Evolutionary conservation across 371 early-diverging fungal species (phyloP), one percentile per base, ranked within the genome.

Genomic region (Mortierella sp.): DNA sequence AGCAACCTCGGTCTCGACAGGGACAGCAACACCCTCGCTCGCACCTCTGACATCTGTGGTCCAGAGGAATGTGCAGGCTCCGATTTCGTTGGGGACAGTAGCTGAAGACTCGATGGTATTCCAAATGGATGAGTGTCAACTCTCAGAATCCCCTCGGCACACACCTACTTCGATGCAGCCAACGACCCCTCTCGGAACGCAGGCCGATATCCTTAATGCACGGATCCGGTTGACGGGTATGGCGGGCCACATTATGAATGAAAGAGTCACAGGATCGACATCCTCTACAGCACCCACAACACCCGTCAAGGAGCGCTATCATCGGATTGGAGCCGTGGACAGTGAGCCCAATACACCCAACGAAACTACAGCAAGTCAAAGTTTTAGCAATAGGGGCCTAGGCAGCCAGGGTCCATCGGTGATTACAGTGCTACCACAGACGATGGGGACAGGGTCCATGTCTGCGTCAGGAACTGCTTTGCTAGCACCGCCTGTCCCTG

Each of bases 41-140:
- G 3, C 37, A 37, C 37, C 37, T 37, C 9, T 37, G 37, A 37
- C 37, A 37, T 9, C 37, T 37, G 37, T 37, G 9, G 37, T 3
- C 37, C 37, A 37, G 9, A 3, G 37, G 37, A 37, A 37, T 37
- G 9, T 9, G 37, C 37, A 5, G 9, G 37, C 37, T 9, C 37
- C 37, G 19, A 18, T 9, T 37, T 9, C 37, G 3, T 9, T 37
- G 37, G 37, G 37, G 9, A 37, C 37, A 9, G 3, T 37, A 9
- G 37, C 37, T 9, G 77, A 74, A 14, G 75, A 72, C 11, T 52
- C 76, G 43, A 80, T 81, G 71, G 76, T 81, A 7, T 81, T 81
- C 59, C 77, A 68, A 18, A 74, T 75, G 75, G 82, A 80, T 29
- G 75, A 80, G n/a, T 74, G 57, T 26, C 75, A 67, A 12, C 25